phyloP scores from a whole-genome alignment of 2,329 filamentous ascomycete genomes.

The Nemania abortiva region DNA sequence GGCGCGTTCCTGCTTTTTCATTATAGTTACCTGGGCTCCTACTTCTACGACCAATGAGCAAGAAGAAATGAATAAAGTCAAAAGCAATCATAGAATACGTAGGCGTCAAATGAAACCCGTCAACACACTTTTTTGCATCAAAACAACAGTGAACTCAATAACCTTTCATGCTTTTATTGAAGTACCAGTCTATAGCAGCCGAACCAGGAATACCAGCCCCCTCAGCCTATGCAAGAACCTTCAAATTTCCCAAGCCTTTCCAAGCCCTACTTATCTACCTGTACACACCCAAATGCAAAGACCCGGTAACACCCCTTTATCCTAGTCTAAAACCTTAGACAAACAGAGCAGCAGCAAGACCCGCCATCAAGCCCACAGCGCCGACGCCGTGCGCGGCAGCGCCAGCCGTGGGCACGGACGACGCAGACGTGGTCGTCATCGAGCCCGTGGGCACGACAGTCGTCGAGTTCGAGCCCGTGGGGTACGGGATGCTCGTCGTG shows the following conservation, averaged over 20 bases:
- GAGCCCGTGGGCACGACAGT: slow-evolving; percentile 36
- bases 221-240: neutral
- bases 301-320: too few species aligned
- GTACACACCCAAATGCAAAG: neutral
- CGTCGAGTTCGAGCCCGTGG: slow-evolving; percentile 41
- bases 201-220: slow-evolving; percentile 28
- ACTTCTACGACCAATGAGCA: neutral
- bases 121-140: neutral
- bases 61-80: neutral
- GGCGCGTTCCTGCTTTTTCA: neutral
- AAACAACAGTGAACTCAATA: neutral
- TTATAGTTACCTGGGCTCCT: neutral
- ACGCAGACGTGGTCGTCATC: slow-evolving; percentile 22
- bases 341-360: slow-evolving; percentile 43
- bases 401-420: slow-evolving; percentile 41
- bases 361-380: slow-evolving; percentile 42
- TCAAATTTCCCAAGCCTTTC: neutral
- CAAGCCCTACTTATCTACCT: neutral
- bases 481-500: slow-evolving; percentile 16
- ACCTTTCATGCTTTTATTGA: slow-evolving; percentile 22
- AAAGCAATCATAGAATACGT: neutral
- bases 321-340: slow-evolving; percentile 29
- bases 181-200: neutral
- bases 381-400: slow-evolving; percentile 40
- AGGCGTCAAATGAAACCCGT: neutral